These are phyloP conservation scores for Candida hungchunana DNA, from an alignment of 805 yeast genomes.

Conservation along the genomic window DNA sequence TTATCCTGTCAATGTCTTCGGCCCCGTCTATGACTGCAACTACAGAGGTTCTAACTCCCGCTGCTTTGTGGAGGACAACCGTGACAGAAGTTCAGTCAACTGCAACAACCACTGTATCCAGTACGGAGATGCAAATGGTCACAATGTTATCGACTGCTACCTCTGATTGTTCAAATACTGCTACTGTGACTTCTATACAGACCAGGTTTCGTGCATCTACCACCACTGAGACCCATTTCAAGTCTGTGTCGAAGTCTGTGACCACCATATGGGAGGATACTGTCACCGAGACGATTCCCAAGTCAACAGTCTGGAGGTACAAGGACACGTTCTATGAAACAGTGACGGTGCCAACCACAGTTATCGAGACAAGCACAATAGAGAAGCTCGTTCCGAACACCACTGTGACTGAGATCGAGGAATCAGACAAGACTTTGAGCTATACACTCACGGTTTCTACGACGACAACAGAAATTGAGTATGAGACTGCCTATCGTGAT, in stretches of 20 bases:
- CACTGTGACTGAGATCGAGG: conserved; percentile 27
- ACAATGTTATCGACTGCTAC: not conserved
- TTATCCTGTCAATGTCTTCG: no score
- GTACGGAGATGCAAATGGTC: not conserved
- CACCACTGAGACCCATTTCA: conserved; percentile 16
- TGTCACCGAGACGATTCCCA: conserved; percentile 17
- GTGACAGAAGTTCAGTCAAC: not conserved
- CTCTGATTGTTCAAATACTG: not conserved
- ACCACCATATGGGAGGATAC: conserved; percentile 19
- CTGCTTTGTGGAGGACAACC: not conserved
- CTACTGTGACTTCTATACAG: conserved; percentile 25
- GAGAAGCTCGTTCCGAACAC: conserved; percentile 17
- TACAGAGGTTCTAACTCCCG: not conserved
- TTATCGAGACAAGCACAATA: conserved; percentile 13
- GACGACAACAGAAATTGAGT: conserved; percentile 16
- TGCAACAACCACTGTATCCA: not conserved
- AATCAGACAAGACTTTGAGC: conserved; percentile 24
- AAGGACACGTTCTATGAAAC: conserved; percentile 16
- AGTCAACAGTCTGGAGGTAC: conserved; percentile 18
- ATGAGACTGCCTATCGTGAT: conserved; percentile 22
- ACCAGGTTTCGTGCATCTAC: conserved; percentile 22
- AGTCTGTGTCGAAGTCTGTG: conserved; percentile 15
- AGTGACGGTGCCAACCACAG: conserved; percentile 14
- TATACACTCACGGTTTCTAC: conserved; percentile 21
- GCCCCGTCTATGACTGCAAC: not conserved